Conservation (phyloP, 352 stramenopile genomes). For the Phytophthora colocasiae region DNA sequence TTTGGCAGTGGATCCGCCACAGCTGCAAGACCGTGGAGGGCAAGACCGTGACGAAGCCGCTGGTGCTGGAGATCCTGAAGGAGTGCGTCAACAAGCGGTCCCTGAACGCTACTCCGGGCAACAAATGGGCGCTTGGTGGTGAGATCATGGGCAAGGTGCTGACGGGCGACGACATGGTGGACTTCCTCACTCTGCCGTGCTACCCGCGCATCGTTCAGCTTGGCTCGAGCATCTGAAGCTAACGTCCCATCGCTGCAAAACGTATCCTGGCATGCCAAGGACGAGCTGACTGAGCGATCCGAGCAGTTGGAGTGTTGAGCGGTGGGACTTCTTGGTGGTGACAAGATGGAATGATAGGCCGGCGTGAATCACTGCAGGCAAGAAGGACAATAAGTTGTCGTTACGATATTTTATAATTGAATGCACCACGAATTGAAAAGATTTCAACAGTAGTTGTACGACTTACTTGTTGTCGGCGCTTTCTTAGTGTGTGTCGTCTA, state of each 20-base stretch:
- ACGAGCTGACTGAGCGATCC: slow-evolving; percentile 33
- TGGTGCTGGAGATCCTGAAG: slow-evolving; percentile 69
- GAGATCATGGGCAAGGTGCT: slow-evolving; percentile 76
- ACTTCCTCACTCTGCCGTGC: slow-evolving; percentile 86
- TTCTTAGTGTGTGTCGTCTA: background rate
- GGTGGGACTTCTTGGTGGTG: slow-evolving; percentile 40
- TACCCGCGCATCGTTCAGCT: slow-evolving; percentile 86
- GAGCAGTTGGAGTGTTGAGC: slow-evolving; percentile 35
- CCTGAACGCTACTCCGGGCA: slow-evolving; percentile 44
- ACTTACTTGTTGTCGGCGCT: too few species aligned
- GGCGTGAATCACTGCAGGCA: background rate
- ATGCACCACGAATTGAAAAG: slow-evolving; percentile 15
- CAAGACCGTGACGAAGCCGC: slow-evolving; percentile 68
- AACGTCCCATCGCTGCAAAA: slow-evolving; percentile 42
- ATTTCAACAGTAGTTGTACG: too few species aligned
- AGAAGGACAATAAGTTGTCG: slow-evolving; percentile 14
- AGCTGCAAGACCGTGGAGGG: slow-evolving; percentile 71
- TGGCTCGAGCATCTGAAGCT: slow-evolving; percentile 72
- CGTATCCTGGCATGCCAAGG: slow-evolving; percentile 33
- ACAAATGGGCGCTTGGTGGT: slow-evolving; percentile 74
- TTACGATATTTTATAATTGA: slow-evolving; percentile 41
- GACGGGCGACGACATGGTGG: slow-evolving; percentile 78
- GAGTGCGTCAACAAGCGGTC: slow-evolving; percentile 70
- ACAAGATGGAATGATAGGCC: slow-evolving; percentile 13
- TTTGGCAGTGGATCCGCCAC: slow-evolving; percentile 94